Base-by-base conservation (phyloP, 306 rosid species). In the Spatholobus suberectus region DNA sequence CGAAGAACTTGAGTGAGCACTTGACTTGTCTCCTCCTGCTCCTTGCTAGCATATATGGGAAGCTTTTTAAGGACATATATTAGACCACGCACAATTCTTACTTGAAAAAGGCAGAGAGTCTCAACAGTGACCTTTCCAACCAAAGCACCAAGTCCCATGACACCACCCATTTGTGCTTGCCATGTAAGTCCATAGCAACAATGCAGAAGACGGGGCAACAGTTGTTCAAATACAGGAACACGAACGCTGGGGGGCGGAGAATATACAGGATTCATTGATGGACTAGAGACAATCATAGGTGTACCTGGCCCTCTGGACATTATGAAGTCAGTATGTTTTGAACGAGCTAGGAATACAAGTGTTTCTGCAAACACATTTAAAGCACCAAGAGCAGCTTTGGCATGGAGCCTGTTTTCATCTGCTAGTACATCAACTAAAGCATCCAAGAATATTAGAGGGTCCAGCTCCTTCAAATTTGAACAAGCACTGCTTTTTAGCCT, bases 161-260 rank as follows among this genome's bases (percentile, higher is more conserved):
- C 98, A 34, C 99, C 99, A 47, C 99, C 99, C 89, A 96, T 92
- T 80, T 94, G 99, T 15, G 97, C 95, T 90, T 96, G 99, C 98
- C 99, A 96, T 20, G 94, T 90, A 81, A 90, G 92, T 46, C 98
- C 99, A 83, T 94, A 96, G 86, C 99, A 96, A 88, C 97, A 96
- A 79, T 96, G 99, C 86, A 96, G 90, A 83, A 96, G 97, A 24
- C 97, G 99, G 70, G 99, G 95, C 85, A 96, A 86, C 46, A 96
- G 93, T 85, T 94, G 98, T 84, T 96, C 99, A 77, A 96, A 96
- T 74, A 94, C 93, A 58, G 97, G 97, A 69, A 96, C 92, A 29
- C 94, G 97, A n/a, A 94, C 95, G 85, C 98, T 96, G 46, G 99
- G 99, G 57, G 99, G 97, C 13, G 99, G 97, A 69, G 98, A 96